Conservation (phyloP, 495 filamentous ascomycete species). For the Lepraria neglecta region DNA sequence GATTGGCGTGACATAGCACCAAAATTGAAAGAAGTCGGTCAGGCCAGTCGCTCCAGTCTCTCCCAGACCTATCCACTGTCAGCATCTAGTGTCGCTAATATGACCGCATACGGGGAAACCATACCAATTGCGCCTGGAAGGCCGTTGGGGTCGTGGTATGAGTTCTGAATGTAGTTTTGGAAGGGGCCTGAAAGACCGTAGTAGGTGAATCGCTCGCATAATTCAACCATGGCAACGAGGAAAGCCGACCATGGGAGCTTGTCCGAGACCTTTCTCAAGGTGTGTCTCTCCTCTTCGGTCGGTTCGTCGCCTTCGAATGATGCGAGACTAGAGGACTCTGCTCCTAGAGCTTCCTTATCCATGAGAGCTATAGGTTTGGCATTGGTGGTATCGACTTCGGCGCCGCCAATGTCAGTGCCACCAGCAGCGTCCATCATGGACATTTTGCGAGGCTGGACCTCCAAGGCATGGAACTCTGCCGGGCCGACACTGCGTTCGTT, state of each 20-base stretch:
- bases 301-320: slow-evolving; percentile 19
- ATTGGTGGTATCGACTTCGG: slow-evolving; percentile 4
- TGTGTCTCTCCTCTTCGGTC: slow-evolving; percentile 47
- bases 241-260: slow-evolving; percentile 52
- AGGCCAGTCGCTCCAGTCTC: slow-evolving; percentile 52
- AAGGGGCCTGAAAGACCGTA: slow-evolving; percentile 52
- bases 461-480: slow-evolving; percentile 15
- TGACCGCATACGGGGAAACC: slow-evolving; percentile 22
- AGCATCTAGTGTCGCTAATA: slow-evolving; percentile 3
- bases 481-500: slow-evolving; percentile 9
- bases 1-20: slow-evolving; percentile 69
- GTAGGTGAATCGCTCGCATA: slow-evolving; percentile 64
- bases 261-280: slow-evolving; percentile 49
- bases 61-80: slow-evolving; percentile 31
- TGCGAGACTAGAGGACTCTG: neutral
- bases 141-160: slow-evolving; percentile 21
- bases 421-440: slow-evolving; percentile 20
- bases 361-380: slow-evolving; percentile 5
- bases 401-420: slow-evolving; percentile 20
- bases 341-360: slow-evolving; percentile 2
- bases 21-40: slow-evolving; percentile 48
- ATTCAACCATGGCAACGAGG: slow-evolving; percentile 55
- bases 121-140: slow-evolving; percentile 48
- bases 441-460: slow-evolving; percentile 14
- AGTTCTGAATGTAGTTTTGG: slow-evolving; percentile 47